Percentiles rank a stretch among this genome's conserved stretches.
Evolutionary conservation across 208 protist species (phyloP).

Genomic region (Zelonia costaricensis): DNA sequence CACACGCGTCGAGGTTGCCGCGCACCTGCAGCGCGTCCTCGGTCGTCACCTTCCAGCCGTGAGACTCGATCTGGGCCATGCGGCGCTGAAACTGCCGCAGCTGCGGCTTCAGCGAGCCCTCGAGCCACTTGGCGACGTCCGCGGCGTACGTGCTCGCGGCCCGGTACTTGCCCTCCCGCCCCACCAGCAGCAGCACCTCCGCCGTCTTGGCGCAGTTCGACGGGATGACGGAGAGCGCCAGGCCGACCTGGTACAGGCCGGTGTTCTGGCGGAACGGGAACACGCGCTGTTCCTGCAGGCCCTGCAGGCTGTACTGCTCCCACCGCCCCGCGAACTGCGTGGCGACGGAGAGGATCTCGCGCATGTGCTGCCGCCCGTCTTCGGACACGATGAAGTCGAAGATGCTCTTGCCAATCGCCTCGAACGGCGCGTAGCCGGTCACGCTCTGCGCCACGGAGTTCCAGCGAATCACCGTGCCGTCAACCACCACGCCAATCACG

Average conservation of each 20-base stretch:
- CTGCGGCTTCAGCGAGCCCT: constrained; percentile 72
- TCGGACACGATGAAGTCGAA: constrained; percentile 60
- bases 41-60: constrained; percentile 51
- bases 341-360: constrained; percentile 39
- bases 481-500: constrained; percentile 70
- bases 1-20: constrained; percentile 73
- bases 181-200: constrained; percentile 84
- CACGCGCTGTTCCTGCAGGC: constrained; percentile 50
- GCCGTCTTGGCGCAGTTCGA: constrained; percentile 44
- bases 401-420: constrained; percentile 77
- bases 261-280: constrained; percentile 74
- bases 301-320: constrained; percentile 51
- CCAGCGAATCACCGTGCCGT: constrained; percentile 91
- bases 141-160: constrained; percentile 68
- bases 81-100: constrained; percentile 63
- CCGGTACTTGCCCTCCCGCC: constrained; percentile 68
- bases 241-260: constrained; percentile 56
- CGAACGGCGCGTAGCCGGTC: constrained; percentile 56
- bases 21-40: constrained; percentile 62
- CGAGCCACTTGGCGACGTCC: constrained; percentile 75
- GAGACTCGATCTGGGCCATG: constrained; percentile 56
- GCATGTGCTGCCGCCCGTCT: constrained; percentile 43
- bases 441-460: constrained; percentile 59
- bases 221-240: constrained; percentile 74
- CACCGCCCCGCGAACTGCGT: constrained; percentile 64